Evolutionary conservation across 768 basidiomycete genomes (phyloP).

Genomic region (Lactarius quietus): DNA sequence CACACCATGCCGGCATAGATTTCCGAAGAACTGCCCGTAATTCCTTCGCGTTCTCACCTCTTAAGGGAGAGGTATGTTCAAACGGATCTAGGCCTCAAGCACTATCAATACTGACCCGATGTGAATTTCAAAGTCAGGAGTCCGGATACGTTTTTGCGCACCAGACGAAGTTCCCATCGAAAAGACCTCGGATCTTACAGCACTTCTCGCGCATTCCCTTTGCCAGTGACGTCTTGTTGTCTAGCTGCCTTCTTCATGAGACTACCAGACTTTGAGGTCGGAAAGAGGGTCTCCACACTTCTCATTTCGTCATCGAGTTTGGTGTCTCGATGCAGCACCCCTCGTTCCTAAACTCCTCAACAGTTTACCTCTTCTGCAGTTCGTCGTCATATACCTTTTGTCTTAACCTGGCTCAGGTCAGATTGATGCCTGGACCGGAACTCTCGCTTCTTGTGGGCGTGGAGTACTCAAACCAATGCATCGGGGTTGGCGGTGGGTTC

Average conservation of each 20-base stretch:
- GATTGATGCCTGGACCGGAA: neutral
- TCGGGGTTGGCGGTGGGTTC: slow-evolving; percentile 1
- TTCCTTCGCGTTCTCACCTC: neutral
- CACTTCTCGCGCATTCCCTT: neutral
- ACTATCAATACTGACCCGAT: slow-evolving; percentile 6
- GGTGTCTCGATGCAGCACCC: neutral
- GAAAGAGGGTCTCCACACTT: neutral
- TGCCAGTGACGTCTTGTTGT: slow-evolving; percentile 1
- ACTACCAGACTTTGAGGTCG: neutral
- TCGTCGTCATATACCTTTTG: neutral
- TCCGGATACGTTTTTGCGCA: neutral
- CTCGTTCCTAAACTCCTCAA: neutral
- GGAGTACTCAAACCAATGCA: neutral
- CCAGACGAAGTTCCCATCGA: neutral
- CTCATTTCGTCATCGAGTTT: neutral
- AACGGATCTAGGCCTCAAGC: neutral
- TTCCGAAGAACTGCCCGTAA: neutral
- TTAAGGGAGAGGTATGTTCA: slow-evolving; percentile 11
- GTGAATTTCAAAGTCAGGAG: slow-evolving; percentile 5
- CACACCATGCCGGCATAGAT: neutral
- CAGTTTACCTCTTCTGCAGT: neutral
- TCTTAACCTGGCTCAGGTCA: neutral
- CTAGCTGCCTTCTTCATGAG: neutral
- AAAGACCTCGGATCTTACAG: neutral
- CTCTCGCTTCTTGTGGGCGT: neutral